Base-by-base conservation (phyloP, 164 flowering plant genomes). In the Stephania cephalantha region DNA sequence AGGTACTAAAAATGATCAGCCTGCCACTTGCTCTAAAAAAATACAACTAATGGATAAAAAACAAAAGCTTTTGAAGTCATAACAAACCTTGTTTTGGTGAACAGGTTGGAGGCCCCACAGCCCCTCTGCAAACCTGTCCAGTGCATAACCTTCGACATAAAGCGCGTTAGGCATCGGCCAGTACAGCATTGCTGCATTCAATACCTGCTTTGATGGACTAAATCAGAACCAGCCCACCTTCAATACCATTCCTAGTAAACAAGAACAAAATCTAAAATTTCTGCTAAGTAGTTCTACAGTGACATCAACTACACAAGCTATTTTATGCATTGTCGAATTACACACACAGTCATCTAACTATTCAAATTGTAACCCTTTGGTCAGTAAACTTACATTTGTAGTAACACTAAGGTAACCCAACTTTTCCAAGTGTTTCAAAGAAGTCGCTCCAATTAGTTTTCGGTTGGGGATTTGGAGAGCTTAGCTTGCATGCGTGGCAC, bases 121-220 rank as follows among this genome's bases (percentile, higher is more conserved):
- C 20, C 88, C 96, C 78, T 93, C 85, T 4, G 98, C 92, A 78
- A 93, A 90, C 46, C 88, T 80, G 77, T 91, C 98, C n/a, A 93
- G 90, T 70, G 98, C 96, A 82, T 89, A 78, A 18, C 98, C 98
- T 84, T 90, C 96, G 31, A 93, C 95, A 73, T 91, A 93, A 13
- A 91, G 72, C 6, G 84, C 89, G 80, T 91, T 93, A 0, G 88
- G 87, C 87, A 93, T 85, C 3, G 98, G 93, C 98, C 98, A 91
- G 75, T 91, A 89, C 8, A 93, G 87, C 92, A 90, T 91, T 74
- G 96, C 96, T 72, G 96, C 98, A 87, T 93, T 93, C 68, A 93
- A 87, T 76, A 93, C 98, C 98, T 90, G 46, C 7, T 13, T 48
- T 48, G 22, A 46, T 20, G 72, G 13, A 9, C 29, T 3, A 48